Evolutionary conservation across 2,329 filamentous ascomycete species (phyloP).

Genomic region (Apiospora hydei): DNA sequence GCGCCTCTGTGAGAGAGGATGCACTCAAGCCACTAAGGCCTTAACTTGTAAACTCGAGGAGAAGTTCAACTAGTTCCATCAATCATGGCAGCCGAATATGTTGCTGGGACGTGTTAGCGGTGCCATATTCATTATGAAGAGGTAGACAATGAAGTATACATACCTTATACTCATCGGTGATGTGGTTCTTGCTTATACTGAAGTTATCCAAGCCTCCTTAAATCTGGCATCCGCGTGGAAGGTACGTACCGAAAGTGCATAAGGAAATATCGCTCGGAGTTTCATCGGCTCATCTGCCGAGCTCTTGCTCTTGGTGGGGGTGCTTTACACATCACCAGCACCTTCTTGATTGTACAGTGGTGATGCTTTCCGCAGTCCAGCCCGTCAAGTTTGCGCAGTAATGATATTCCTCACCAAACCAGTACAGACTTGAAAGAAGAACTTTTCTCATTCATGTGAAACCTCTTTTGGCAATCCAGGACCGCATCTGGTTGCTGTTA

Average conservation of each 20-base stretch:
- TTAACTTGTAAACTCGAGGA: background rate
- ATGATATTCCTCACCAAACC: background rate
- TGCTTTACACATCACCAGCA: background rate
- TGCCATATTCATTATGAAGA: background rate
- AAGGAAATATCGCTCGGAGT: background rate
- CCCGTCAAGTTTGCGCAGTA: background rate
- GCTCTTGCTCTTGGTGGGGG: background rate
- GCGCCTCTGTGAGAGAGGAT: background rate
- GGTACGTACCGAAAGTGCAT: slow-evolving; percentile 3
- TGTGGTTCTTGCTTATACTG: slow-evolving; percentile 9
- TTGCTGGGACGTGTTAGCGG: background rate
- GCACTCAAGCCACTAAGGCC: background rate
- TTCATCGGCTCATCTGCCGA: slow-evolving; percentile 10
- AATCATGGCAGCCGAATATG: background rate
- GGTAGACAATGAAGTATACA: background rate
- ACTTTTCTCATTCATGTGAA: background rate
- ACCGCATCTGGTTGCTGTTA: background rate
- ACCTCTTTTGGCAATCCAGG: background rate
- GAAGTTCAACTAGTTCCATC: background rate
- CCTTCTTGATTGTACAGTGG: slow-evolving; percentile 10
- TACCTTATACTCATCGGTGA: background rate
- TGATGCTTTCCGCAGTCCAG: background rate
- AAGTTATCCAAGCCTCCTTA: slow-evolving; percentile 13
- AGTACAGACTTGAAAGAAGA: background rate
- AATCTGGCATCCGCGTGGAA: slow-evolving; percentile 5